Evolutionary conservation across 2,329 filamentous ascomycete genomes (phyloP).

Genomic region (Sclerotinia nivalis): DNA sequence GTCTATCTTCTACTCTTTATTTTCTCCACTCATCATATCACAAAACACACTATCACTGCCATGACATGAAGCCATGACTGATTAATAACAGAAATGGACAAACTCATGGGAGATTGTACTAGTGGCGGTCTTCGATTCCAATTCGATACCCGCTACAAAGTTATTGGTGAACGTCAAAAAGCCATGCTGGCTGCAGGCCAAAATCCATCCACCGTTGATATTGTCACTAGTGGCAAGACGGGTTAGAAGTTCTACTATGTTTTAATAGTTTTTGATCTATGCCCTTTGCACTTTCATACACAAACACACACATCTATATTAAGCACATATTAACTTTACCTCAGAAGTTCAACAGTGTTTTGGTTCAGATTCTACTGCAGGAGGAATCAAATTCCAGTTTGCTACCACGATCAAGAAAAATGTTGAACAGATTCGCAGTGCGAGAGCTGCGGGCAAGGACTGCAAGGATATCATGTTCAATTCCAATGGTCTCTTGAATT

Average conservation of each 20-base stretch:
- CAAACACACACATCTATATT: background rate
- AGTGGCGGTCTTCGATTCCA: slow-evolving; percentile 31
- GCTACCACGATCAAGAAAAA: slow-evolving; percentile 42
- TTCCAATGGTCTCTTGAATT: slow-evolving; percentile 1
- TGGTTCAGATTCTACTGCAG: slow-evolving; percentile 55
- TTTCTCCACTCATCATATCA: background rate
- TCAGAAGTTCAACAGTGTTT: slow-evolving; percentile 27
- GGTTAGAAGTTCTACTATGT: slow-evolving; percentile 1
- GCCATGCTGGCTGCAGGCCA: slow-evolving; percentile 49
- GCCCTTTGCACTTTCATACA: background rate
- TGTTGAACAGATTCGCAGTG: slow-evolving; percentile 41
- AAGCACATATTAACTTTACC: slow-evolving; percentile 22
- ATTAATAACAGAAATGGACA: slow-evolving; percentile 18
- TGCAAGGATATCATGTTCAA: slow-evolving; percentile 27
- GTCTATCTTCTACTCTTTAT: background rate
- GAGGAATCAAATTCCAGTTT: slow-evolving; percentile 30
- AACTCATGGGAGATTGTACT: slow-evolving; percentile 29
- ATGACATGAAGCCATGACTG: background rate
- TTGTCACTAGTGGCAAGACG: slow-evolving; percentile 13
- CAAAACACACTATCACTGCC: background rate
- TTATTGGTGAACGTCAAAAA: slow-evolving; percentile 52
- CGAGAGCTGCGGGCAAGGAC: slow-evolving; percentile 39
- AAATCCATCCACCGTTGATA: slow-evolving; percentile 14
- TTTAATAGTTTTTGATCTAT: background rate
- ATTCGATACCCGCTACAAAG: slow-evolving; percentile 46